Evolutionary conservation across 2,329 filamentous ascomycete species (phyloP).

Genomic region (Nothopassalora personata): DNA sequence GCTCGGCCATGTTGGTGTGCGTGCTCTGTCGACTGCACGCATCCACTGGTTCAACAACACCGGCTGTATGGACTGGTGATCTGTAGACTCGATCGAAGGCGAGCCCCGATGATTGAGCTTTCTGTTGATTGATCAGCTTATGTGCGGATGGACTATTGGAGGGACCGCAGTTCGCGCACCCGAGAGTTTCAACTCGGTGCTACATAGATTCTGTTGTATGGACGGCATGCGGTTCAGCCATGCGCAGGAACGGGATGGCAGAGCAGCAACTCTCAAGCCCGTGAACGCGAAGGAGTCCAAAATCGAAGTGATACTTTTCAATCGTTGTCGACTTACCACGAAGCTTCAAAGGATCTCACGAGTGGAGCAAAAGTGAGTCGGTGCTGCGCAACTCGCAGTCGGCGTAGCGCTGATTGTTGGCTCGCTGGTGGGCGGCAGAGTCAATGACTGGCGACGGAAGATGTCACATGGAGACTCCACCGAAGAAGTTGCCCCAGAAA

Average conservation of each 20-base stretch:
- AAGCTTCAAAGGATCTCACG: background rate
- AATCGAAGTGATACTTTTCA: too few species aligned
- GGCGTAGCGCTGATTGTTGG: conserved; percentile 7
- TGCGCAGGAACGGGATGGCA: background rate
- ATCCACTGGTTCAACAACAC: background rate
- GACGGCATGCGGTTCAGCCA: background rate
- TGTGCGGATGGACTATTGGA: background rate
- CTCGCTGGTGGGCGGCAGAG: conserved; percentile 4
- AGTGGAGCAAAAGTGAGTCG: conserved; percentile 2
- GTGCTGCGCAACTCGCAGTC: conserved; percentile 3
- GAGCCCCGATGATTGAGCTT: background rate
- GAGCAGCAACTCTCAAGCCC: too few species aligned
- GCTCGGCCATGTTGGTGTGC: background rate
- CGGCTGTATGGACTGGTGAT: background rate
- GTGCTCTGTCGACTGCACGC: background rate
- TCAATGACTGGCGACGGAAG: conserved; percentile 2
- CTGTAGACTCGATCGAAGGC: background rate
- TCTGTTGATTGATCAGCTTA: background rate
- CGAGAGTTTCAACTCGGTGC: background rate
- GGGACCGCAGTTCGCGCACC: background rate
- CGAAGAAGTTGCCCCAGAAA: conserved; percentile 2
- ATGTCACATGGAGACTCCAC: background rate
- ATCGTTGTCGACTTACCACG: conserved; percentile 6
- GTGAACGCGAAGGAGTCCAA: too few species aligned
- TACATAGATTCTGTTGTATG: background rate